phyloP scores from a whole-genome alignment of 768 basidiomycete genomes.

The Tylopilus balloui region DNA sequence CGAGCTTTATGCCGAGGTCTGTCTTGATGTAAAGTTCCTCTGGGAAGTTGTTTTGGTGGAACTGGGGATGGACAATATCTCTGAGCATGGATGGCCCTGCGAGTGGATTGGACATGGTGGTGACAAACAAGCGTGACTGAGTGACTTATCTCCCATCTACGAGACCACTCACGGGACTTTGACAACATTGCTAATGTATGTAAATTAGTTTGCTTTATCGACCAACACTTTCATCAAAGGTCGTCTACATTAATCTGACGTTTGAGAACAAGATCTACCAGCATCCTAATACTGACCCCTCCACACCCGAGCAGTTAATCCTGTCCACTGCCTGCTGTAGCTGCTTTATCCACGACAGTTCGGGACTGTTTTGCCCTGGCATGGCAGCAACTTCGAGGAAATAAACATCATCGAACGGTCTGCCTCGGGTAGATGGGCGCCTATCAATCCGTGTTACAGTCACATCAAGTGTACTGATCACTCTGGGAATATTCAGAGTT shows the following conservation, averaged over 20 bases:
- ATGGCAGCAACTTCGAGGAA: conserved; percentile 50
- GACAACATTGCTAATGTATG: not conserved
- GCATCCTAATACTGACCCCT: conserved; percentile 41
- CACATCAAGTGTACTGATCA: conserved; percentile 40
- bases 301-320: conserved; percentile 32
- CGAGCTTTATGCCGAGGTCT: conserved; percentile 81
- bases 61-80: conserved; percentile 82
- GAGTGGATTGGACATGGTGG: conserved; percentile 42
- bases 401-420: conserved; percentile 57
- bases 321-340: conserved; percentile 36
- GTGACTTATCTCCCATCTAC: not conserved
- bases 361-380: not conserved
- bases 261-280: conserved; percentile 37
- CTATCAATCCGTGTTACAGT: conserved; percentile 55
- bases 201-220: not conserved
- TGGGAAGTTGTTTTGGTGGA: conserved; percentile 88
- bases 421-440: conserved; percentile 45
- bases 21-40: conserved; percentile 79
- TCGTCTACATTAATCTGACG: not conserved
- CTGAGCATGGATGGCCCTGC: conserved; percentile 53
- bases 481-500: conserved; percentile 11
- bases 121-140: not conserved
- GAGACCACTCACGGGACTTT: not conserved
- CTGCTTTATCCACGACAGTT: conserved; percentile 30
- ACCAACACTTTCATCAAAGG: not conserved